Conservation (phyloP, 2,329 filamentous ascomycete species). For the Lachnellula hyalina region DNA sequence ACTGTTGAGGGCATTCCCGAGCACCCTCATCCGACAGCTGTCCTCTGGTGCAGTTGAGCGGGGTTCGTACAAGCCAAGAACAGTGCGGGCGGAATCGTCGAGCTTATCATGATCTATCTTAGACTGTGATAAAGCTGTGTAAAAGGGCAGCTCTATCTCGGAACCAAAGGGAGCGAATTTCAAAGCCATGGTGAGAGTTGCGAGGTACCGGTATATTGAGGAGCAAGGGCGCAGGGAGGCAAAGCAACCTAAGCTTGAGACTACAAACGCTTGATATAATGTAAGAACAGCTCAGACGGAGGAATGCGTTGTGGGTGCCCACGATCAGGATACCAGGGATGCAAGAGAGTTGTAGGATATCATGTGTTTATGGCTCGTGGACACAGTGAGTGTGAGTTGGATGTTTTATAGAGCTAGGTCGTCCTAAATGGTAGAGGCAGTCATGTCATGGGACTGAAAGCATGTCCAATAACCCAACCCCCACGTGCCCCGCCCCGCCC, state of each 20-base stretch:
- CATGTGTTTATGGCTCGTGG: neutral
- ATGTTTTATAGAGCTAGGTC: neutral
- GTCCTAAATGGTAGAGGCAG: neutral
- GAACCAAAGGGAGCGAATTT: conserved; percentile 88
- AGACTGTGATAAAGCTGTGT: conserved; percentile 80
- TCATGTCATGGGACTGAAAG: neutral
- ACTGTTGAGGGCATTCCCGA: conserved; percentile 78
- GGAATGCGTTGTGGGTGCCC: too few species aligned
- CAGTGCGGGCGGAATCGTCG: conserved; percentile 81
- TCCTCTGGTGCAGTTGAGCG: conserved; percentile 65
- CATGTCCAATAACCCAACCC: neutral
- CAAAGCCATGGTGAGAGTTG: conserved; percentile 35
- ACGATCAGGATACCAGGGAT: too few species aligned
- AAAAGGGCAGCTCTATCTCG: conserved; percentile 94
- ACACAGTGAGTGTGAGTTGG: conserved; percentile 1
- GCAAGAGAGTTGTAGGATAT: neutral
- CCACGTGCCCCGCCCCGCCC: neutral
- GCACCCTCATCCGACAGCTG: conserved; percentile 85
- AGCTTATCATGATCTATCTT: conserved; percentile 98
- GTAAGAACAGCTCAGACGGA: too few species aligned
- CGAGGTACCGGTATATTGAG: neutral
- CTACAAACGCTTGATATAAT: too few species aligned
- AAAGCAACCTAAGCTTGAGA: too few species aligned
- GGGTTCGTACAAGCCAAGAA: conserved; percentile 86
- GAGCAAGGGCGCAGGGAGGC: too few species aligned